phyloP scores from a whole-genome alignment of 2,329 filamentous ascomycete genomes.

The Stemphylium beticola region DNA sequence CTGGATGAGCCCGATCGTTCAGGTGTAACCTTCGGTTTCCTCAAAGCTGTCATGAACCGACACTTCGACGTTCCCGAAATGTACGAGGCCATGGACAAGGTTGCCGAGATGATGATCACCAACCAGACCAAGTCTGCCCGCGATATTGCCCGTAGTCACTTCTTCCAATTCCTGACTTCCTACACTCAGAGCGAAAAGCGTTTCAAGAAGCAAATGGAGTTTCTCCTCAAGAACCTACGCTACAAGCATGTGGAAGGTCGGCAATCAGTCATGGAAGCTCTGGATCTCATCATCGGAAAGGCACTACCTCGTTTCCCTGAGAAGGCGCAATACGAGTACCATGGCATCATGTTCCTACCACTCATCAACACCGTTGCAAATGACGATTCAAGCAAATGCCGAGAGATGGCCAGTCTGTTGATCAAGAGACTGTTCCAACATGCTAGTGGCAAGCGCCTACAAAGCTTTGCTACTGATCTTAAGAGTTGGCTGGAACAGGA shows the following conservation, averaged over 20 bases:
- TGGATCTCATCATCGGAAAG: constrained; percentile 86
- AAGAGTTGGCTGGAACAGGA: constrained; percentile 78
- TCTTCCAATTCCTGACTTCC: constrained; percentile 91
- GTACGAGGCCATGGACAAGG: constrained; percentile 87
- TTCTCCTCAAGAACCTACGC: constrained; percentile 87
- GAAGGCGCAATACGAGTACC: constrained; percentile 76
- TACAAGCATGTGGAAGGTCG: constrained; percentile 89
- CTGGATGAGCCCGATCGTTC: constrained; percentile 91
- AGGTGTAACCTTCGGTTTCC: constrained; percentile 92
- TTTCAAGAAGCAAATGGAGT: constrained; percentile 87
- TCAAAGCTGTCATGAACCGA: constrained; percentile 83
- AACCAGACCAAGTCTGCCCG: constrained; percentile 90
- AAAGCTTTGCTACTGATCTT: constrained; percentile 73
- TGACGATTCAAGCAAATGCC: constrained; percentile 85
- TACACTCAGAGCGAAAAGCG: constrained; percentile 91
- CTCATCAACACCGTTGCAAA: constrained; percentile 85
- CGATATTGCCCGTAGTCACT: constrained; percentile 85
- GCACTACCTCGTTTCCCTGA: constrained; percentile 64
- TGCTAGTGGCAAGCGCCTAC: constrained; percentile 73
- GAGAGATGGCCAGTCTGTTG: constrained; percentile 78
- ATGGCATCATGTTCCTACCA: constrained; percentile 82
- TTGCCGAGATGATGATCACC: constrained; percentile 88
- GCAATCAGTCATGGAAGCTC: constrained; percentile 89
- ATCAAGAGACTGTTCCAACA: constrained; percentile 81
- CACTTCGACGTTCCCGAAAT: constrained; percentile 85